Percentiles rank a stretch among this genome's conserved stretches.
Evolutionary conservation across 176 grass and related monocot genomes (phyloP).

Genomic region (Tillandsia leiboldiana): DNA sequence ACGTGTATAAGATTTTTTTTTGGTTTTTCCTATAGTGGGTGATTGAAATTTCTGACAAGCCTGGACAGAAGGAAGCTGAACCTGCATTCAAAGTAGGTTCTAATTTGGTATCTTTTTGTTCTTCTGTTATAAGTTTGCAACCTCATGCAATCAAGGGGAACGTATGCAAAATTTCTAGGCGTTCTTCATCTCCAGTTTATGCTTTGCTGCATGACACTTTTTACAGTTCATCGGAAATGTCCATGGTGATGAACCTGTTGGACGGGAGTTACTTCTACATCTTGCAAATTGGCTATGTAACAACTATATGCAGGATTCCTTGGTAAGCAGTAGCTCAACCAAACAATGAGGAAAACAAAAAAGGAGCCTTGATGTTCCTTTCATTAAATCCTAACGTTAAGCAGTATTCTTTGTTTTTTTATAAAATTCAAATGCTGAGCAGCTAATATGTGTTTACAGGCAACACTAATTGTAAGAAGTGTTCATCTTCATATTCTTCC

Average conservation of each 20-base stretch:
- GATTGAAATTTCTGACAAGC: conserved; percentile 95
- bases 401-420: neutral
- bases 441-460: conserved; percentile 42
- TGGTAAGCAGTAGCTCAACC: conserved; percentile 36
- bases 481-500: conserved; percentile 93
- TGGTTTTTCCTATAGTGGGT: conserved; percentile 53
- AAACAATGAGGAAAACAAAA: no score
- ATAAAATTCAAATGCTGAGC: neutral
- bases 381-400: neutral
- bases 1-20: conserved; percentile 17
- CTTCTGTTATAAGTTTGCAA: neutral
- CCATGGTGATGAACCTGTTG: conserved; percentile 92
- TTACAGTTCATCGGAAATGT: conserved; percentile 90
- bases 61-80: conserved; percentile 68
- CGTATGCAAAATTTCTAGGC: neutral
- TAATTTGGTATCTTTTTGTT: neutral
- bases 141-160: no score
- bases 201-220: conserved; percentile 7
- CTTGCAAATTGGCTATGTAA: conserved; percentile 90
- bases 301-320: conserved; percentile 67
- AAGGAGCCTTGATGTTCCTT: neutral
- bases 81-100: conserved; percentile 70
- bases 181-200: neutral
- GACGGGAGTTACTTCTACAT: conserved; percentile 78
- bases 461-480: conserved; percentile 75